Conservation (phyloP, 2,329 filamentous ascomycete genomes). For the Sordariomycetes sp. region DNA sequence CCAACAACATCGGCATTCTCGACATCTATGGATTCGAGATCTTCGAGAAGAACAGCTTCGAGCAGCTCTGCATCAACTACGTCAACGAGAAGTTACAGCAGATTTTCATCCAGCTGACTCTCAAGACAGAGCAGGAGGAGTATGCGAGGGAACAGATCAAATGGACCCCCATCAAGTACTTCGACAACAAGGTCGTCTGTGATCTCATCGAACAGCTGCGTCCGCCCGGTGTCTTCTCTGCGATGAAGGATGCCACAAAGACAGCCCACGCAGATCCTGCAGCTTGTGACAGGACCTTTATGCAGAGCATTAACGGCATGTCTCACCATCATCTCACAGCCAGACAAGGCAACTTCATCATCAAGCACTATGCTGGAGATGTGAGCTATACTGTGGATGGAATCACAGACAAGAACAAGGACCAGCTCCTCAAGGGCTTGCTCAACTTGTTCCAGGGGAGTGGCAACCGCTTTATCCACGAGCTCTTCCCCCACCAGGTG, state of each 20-base stretch:
- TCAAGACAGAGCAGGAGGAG: slow-evolving; percentile 96
- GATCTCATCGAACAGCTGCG: slow-evolving; percentile 89
- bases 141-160: slow-evolving; percentile 93
- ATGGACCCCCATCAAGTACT: slow-evolving; percentile 99
- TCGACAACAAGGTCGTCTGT: slow-evolving; percentile 98
- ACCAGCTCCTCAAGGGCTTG: slow-evolving; percentile 88
- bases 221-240: slow-evolving; percentile 87
- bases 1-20: slow-evolving; percentile 87
- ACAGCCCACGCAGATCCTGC: slow-evolving; percentile 94
- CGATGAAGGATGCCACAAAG: slow-evolving; percentile 93
- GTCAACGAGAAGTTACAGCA: slow-evolving; percentile 99
- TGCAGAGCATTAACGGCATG: slow-evolving; percentile 84
- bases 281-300: slow-evolving; percentile 91
- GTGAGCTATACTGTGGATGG: slow-evolving; percentile 90
- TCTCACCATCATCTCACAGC: slow-evolving; percentile 85
- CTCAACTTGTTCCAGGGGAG: slow-evolving; percentile 78
- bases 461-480: slow-evolving; percentile 76
- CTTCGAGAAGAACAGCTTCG: slow-evolving; percentile 98
- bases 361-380: slow-evolving; percentile 98
- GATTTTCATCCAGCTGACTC: slow-evolving; percentile 94
- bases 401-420: slow-evolving; percentile 99
- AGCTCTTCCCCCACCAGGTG: slow-evolving; percentile 82
- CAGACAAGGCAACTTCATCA: slow-evolving; percentile 90
- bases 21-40: slow-evolving; percentile 99
- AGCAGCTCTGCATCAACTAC: slow-evolving; percentile 99